Evolutionary conservation across 257 asterid species (phyloP), one percentile per base, ranked within the genome.

Genomic region (Jacaranda copaia): DNA sequence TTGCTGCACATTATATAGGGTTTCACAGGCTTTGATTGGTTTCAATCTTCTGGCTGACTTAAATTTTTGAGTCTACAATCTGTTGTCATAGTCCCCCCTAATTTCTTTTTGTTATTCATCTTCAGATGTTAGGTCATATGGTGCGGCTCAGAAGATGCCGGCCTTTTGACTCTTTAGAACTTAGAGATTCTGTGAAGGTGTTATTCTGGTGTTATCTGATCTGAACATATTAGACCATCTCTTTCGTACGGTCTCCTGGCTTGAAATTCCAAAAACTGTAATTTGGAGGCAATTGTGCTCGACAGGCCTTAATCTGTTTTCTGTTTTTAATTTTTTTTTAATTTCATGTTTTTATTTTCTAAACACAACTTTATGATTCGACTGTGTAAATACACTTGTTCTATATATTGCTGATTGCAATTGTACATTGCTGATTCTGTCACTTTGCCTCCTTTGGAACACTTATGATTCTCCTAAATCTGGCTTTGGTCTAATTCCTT

Each of bases 311-410:
- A 78, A 59, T 25, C 32, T 25, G 75, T 75, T 77, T 76, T 75
- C 68, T 56, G 42, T 43, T 72, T 35, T 39, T 52, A 68, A 8
- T 58, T 56, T 25, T 13, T 25, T 19, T 53, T n/a, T 65, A 64
- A 25, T 25, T 75, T 40, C 62, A 73, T 77, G 49, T 73, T 79
- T 46, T 72, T 79, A 38, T 60, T 72, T 81, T 79, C 68, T 79
- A 72, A 68, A 68, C 32, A 81, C 83, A 79, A 75, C 70, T 81
- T 84, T 83, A 74, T 77, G 62, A 82, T 83, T 77, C 65, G 86
- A 87, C 91, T 74, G 83, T 87, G 88, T 87, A 90, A 79, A 87
- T 89, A 79, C 90, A 70, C 76, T 79, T 83, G 73, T 45, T 77
- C 73, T 84, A 86, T 85, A 82, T 82, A 82, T 86, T 80, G 95